Evolutionary conservation across 2,329 filamentous ascomycete species (phyloP).

Genomic region (Orbilia javanica): DNA sequence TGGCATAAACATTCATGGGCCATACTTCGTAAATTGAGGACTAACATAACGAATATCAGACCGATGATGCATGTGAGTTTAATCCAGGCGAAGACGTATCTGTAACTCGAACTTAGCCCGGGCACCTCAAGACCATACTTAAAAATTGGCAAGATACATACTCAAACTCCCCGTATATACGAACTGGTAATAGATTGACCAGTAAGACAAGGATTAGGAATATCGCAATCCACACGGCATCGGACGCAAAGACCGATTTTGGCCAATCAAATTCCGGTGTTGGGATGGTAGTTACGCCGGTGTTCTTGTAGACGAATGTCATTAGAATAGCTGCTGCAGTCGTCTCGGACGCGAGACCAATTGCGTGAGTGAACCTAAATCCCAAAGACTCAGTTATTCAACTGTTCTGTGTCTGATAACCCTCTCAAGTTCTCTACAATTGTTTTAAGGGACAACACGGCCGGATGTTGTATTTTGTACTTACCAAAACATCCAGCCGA

Average conservation of each 20-base stretch:
- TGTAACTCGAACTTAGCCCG: background rate
- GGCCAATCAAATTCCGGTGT: conserved; percentile 57
- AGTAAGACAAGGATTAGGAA: conserved; percentile 63
- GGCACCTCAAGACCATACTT: background rate
- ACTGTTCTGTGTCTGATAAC: background rate
- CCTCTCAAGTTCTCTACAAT: background rate
- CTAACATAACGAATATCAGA: conserved; percentile 67
- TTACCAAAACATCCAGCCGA: conserved; percentile 68
- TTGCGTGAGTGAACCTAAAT: conserved; percentile 63
- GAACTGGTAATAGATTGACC: conserved; percentile 65
- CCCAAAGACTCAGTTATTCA: background rate
- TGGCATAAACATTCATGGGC: conserved; percentile 62
- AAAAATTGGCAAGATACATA: conserved; percentile 56
- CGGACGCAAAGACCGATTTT: conserved; percentile 38
- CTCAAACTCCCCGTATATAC: conserved; percentile 63
- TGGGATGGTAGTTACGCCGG: conserved; percentile 44
- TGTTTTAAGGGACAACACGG: conserved; percentile 23
- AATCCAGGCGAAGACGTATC: conserved; percentile 63
- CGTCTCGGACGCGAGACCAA: conserved; percentile 64
- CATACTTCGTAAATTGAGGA: conserved; percentile 63
- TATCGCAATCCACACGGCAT: conserved; percentile 65
- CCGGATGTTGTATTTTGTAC: conserved; percentile 37
- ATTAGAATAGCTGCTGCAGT: conserved; percentile 66
- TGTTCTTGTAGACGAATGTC: conserved; percentile 65
- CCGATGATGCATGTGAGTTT: conserved; percentile 66